These are phyloP conservation scores for Podospora pseudopauciseta DNA, from an alignment of 495 filamentous ascomycete species.

Conservation along the genomic window DNA sequence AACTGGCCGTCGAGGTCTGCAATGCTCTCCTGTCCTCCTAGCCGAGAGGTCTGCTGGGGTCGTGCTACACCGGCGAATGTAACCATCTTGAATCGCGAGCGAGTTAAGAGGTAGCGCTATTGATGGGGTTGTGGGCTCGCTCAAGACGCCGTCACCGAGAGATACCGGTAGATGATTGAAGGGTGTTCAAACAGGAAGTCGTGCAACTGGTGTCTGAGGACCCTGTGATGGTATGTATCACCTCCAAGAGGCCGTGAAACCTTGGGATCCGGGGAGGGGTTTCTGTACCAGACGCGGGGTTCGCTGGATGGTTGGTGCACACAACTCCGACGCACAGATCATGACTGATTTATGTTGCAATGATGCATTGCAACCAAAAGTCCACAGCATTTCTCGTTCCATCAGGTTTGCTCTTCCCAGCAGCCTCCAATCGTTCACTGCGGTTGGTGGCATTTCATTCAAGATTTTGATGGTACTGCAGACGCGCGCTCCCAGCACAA, in stretches of 20 bases:
- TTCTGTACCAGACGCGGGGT: not conserved
- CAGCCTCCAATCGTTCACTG: not conserved
- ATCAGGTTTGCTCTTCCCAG: not conserved
- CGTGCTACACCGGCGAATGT: not conserved
- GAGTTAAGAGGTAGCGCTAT: not conserved
- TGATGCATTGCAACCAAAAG: slow-evolving; percentile 1
- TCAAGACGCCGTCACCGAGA: not conserved
- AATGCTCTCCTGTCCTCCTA: not conserved
- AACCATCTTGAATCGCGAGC: not conserved
- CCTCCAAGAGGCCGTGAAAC: not conserved
- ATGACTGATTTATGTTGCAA: not conserved
- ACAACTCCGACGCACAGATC: not conserved
- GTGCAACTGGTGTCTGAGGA: not conserved
- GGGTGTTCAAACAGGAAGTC: not conserved
- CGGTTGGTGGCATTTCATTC: not conserved
- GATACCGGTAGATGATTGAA: not conserved
- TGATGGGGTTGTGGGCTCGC: not conserved
- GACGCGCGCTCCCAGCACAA: not conserved
- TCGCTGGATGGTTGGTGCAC: not conserved
- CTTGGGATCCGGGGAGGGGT: not conserved
- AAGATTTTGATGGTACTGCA: slow-evolving; percentile 3
- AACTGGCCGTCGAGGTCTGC: not conserved
- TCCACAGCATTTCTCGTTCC: not conserved
- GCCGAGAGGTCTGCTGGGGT: not conserved
- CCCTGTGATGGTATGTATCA: slow-evolving; percentile 1